Evolutionary conservation across 805 yeast genomes (phyloP), one percentile per base, ranked within the genome.

Genomic region (Ogataea methylovora): DNA sequence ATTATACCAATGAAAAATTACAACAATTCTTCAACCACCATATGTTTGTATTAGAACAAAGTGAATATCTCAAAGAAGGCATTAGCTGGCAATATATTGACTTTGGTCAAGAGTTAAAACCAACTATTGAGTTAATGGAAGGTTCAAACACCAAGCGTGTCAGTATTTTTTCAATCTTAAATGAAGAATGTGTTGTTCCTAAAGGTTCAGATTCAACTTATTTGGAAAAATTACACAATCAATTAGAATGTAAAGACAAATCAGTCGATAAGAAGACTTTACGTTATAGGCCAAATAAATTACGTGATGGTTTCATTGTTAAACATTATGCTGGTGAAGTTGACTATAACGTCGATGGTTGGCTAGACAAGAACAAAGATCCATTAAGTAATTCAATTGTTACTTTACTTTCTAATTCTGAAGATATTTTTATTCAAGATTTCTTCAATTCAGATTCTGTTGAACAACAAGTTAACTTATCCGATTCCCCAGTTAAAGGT

Each of bases 251-350:
- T 12, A 27, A 33, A 28, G 29, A 32, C 15, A 25, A 39, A 23
- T 20, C 9, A 5, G 25, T n/a, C 12, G 45, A 48, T 35, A 48
- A 51, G 17, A n/a, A 33, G 0, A 54, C 54, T 25, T 41, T 50
- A 13, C 64, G 82, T 51, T 92, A 82, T 56, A 73, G 67, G 45
- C 79, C 92, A 24, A 82, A 87, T 36, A 79, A 82, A 45, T 67
- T 79, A 29, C 70, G 79, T 39, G 76, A 73, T 45, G 95, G 94
- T 3, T 92, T 92, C 49, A 67, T 84, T 5, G 66, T 92, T 15
- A 79, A 82, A 39, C 99, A 92, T 60, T 92, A 92, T 60, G 99
- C 99, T 17, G 97, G 95, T 8, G 79, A 77, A 37, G 99, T 92
- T n/a, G 95, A 88, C 49, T 92, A 92, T 56, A 74, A 84, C 23